phyloP scores from a whole-genome alignment of 352 stramenopile genomes.

The Phytopythium kandeliae region DNA sequence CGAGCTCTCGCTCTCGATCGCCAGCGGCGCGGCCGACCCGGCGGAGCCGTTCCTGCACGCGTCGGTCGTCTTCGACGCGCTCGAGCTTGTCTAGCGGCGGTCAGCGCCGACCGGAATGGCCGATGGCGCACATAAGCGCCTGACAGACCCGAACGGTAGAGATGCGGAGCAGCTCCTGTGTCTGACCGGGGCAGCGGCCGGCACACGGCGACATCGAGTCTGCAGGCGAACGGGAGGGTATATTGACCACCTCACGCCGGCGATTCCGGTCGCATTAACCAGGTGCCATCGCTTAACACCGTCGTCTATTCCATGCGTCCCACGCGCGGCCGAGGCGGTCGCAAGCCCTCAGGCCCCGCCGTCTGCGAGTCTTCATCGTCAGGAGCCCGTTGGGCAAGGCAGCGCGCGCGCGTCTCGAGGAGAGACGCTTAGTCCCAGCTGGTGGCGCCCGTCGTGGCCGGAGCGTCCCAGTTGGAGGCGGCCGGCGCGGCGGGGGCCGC shows the following conservation, averaged over 20 bases:
- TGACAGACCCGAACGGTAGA: no score
- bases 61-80: constrained; percentile 40
- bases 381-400: constrained; percentile 8
- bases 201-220: no score
- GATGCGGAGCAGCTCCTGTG: no score
- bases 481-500: constrained; percentile 24
- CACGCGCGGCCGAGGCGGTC: constrained; percentile 11
- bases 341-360: constrained; percentile 5
- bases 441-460: constrained; percentile 33
- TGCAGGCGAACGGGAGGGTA: constrained; percentile 6
- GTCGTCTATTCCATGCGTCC: constrained; percentile 91
- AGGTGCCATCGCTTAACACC: constrained; percentile 91
- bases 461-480: constrained; percentile 42
- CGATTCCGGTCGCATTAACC: constrained; percentile 84
- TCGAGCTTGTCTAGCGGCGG: constrained; percentile 24
- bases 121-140: no score
- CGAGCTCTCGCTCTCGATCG: constrained; percentile 28
- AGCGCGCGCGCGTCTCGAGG: constrained; percentile 5
- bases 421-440: constrained; percentile 78
- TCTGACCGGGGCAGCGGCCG: no score
- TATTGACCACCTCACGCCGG: constrained; percentile 15
- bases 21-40: constrained; percentile 34
- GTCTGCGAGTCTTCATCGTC: constrained; percentile 15
- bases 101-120: no score
- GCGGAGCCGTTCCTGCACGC: constrained; percentile 32